A percentile compares a stretch with the other conserved stretches of the same genome.
Conservation (phyloP, 2,329 filamentous ascomycete species). For the Penicillium sp. region DNA sequence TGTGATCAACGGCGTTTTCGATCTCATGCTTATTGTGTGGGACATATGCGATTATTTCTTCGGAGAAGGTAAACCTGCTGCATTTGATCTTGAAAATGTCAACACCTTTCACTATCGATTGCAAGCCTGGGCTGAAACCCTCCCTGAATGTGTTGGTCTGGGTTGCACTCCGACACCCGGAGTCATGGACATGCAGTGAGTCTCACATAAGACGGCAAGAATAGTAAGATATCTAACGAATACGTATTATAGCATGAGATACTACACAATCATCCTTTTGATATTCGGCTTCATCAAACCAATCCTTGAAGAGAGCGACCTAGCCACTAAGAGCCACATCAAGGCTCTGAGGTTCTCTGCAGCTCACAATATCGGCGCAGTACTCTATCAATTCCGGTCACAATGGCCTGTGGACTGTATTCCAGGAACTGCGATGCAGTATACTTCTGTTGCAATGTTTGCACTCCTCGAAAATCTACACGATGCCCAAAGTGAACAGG, state of each 20-base stretch:
- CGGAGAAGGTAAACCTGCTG: background rate
- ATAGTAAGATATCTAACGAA: background rate
- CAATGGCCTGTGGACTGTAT: background rate
- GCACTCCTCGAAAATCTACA: constrained; percentile 20
- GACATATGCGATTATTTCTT: background rate
- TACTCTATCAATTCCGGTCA: background rate
- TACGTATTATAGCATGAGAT: background rate
- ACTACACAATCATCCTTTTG: background rate
- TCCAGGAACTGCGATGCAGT: constrained; percentile 15
- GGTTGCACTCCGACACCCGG: background rate
- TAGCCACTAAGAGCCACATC: background rate
- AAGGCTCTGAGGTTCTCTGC: background rate
- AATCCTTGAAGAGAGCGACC: background rate
- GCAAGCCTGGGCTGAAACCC: background rate
- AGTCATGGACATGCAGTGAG: background rate
- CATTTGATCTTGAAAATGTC: background rate
- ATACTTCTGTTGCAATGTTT: constrained; percentile 23
- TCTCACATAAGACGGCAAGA: background rate
- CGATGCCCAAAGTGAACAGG: constrained; percentile 4
- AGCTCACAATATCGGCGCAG: background rate
- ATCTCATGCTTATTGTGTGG: background rate
- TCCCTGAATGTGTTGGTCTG: background rate
- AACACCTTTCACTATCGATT: background rate
- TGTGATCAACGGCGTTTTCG: background rate
- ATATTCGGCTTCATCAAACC: background rate